Evolutionary conservation across 148 eudicot genomes (phyloP).

Genomic region (Salicornia ramosissima): DNA sequence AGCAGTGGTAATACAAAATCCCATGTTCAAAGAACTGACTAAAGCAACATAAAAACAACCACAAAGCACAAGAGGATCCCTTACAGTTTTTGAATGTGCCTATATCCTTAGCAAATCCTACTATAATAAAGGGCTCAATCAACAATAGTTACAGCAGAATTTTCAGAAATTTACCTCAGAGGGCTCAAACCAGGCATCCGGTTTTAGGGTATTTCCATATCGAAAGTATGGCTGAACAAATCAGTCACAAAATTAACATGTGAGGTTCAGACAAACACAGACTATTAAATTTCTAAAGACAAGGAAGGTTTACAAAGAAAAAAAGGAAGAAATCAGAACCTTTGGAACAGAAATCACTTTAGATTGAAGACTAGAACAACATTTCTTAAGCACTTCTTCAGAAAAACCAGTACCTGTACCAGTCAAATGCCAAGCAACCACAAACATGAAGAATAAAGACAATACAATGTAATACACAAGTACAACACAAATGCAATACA

Average conservation of each 20-base stretch:
- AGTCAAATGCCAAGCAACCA: conserved; percentile 17
- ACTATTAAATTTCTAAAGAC: not conserved
- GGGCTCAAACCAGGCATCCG: conserved; percentile 98
- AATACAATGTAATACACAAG: conserved; percentile 7
- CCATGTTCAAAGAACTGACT: too few species aligned
- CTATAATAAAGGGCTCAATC: too few species aligned
- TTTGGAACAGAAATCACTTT: conserved; percentile 77
- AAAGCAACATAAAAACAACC: too few species aligned
- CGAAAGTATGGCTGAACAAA: conserved; percentile 72
- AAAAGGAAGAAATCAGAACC: conserved; percentile 34
- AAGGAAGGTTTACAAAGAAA: too few species aligned
- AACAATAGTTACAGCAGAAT: not conserved
- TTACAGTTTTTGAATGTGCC: too few species aligned
- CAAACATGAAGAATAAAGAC: conserved; percentile 18
- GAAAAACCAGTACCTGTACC: conserved; percentile 86
- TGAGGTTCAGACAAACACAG: not conserved
- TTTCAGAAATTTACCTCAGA: conserved; percentile 53
- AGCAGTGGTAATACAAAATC: too few species aligned
- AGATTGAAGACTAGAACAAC: conserved; percentile 75
- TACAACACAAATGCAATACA: not conserved
- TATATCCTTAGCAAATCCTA: too few species aligned
- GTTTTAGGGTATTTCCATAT: conserved; percentile 56
- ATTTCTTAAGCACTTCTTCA: conserved; percentile 70
- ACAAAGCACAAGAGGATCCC: too few species aligned
- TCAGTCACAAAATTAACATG: conserved; percentile 11